Evolutionary conservation across 2,329 filamentous ascomycete genomes (phyloP), one percentile per base, ranked within the genome.

Genomic region (Colletotrichum coccodes): DNA sequence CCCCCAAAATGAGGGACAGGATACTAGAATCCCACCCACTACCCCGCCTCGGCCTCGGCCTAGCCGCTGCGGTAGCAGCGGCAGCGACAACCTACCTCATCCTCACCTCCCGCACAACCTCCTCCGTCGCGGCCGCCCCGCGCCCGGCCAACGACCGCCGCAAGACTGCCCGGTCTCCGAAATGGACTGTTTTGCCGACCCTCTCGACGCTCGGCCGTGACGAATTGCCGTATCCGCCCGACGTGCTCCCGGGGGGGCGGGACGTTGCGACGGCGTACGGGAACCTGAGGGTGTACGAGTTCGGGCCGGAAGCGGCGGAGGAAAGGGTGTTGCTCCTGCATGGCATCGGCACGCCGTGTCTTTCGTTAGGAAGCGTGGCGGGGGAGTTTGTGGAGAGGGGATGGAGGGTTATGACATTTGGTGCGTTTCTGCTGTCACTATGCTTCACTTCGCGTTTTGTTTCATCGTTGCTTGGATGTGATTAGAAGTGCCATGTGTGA

Each of bases 351-450:
- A 96, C 93, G 6, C 94, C 94, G 0, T 90, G 90, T 70, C 82
- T 95, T 54, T 86, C 92, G 0, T 80, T 95, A 21, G 90, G 89
- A 2, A 85, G 87, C 47, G 77, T 96, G 40, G 92, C 91, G 16
- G 84, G 89, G 75, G 87, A 85, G 60, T 84, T 97, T 59, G 92
- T 87, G 1, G 80, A 82, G 7, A 85, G 83, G 64, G 92, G 93
- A 1, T 94, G 88, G 77, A 85, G 94, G 70, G 93, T 97, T 2
- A 91, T 97, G 87, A 81, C 95, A 1, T 94, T 95, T 75, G 90
- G 89, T 88, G 80, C 79, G 86, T 84, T 73, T 47, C 62, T 32
- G 14, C 53, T 34, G n/a, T n/a, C n/a, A n/a, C 30, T 14, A 23
- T 52, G 28, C 6, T 21, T 7, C 12, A 1, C 8, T 30, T 30